Conservation (phyloP, 1,139 yeast genomes). For the Magnusiomyces ingens region DNA sequence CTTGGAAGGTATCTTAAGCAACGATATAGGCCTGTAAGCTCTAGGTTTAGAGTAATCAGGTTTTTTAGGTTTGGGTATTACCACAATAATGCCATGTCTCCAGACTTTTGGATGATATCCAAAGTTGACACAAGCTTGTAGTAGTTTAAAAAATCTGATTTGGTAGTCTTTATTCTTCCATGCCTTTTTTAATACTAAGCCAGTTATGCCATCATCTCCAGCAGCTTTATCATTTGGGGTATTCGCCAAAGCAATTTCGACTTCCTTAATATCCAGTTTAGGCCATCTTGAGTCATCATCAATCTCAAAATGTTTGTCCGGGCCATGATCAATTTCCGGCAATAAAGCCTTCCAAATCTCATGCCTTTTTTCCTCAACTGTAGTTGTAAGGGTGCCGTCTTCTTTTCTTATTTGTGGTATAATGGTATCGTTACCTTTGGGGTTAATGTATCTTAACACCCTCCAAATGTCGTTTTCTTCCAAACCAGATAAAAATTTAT, state of each 20-base stretch:
- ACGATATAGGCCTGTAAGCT: neutral
- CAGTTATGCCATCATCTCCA: slow-evolving; percentile 9
- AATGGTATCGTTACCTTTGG: neutral
- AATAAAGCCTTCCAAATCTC: too few species aligned
- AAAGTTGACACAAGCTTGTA: slow-evolving; percentile 3
- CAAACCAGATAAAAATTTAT: neutral
- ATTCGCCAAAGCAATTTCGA: neutral
- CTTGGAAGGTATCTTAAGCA: neutral
- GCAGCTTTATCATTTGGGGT: slow-evolving; percentile 8
- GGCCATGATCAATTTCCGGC: too few species aligned
- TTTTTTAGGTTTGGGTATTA: neutral
- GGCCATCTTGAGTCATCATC: slow-evolving; percentile 1
- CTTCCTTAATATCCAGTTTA: neutral
- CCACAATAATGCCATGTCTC: slow-evolving; percentile 2
- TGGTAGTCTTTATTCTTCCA: slow-evolving; percentile 4
- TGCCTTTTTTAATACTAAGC: slow-evolving; percentile 5
- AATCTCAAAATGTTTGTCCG: too few species aligned
- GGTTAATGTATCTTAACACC: neutral
- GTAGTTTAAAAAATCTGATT: neutral
- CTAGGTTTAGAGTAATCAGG: neutral
- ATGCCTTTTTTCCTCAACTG: too few species aligned
- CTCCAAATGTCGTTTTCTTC: neutral
- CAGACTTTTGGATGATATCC: slow-evolving; percentile 3
- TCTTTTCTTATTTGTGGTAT: neutral
- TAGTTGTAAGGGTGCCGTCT: too few species aligned